Evolutionary conservation across 164 flowering plant species (phyloP).

Genomic region (Magnolia officinalis): DNA sequence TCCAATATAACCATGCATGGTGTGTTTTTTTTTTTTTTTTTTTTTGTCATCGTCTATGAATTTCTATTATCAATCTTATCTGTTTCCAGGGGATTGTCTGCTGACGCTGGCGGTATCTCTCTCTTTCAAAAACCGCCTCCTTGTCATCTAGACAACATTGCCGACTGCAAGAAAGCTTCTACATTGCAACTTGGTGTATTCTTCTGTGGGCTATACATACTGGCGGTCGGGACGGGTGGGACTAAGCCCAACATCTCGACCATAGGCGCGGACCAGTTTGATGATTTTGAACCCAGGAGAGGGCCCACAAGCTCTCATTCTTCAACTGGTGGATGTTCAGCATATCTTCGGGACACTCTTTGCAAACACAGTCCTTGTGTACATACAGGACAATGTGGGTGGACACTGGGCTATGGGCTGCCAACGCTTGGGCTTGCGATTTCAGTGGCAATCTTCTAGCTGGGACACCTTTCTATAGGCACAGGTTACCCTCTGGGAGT

Average conservation of each 20-base stretch:
- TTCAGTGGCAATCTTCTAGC: slow-evolving; percentile 19
- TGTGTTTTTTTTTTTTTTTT: no score
- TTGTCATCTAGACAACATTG: not conserved
- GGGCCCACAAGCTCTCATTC: slow-evolving; percentile 25
- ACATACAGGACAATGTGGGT: slow-evolving; percentile 30
- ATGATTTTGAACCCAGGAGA: slow-evolving; percentile 28
- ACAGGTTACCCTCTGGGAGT: slow-evolving; percentile 27
- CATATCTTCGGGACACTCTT: slow-evolving; percentile 29
- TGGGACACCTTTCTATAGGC: slow-evolving; percentile 33
- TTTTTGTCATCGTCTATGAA: not conserved
- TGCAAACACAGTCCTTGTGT: slow-evolving; percentile 28
- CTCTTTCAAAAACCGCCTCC: slow-evolving; percentile 19
- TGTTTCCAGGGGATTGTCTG: slow-evolving; percentile 25
- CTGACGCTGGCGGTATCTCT: slow-evolving; percentile 22
- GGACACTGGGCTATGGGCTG: slow-evolving; percentile 31
- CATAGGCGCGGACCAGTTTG: slow-evolving; percentile 26
- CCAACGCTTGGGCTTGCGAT: slow-evolving; percentile 27
- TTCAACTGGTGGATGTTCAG: slow-evolving; percentile 42
- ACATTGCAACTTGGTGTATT: slow-evolving; percentile 21
- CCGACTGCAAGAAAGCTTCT: slow-evolving; percentile 12
- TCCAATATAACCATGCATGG: no score
- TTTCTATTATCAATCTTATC: not conserved
- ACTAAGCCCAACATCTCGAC: slow-evolving; percentile 34
- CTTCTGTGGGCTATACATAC: slow-evolving; percentile 19
- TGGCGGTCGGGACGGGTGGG: slow-evolving; percentile 29